Evolutionary conservation across 345 rosid species (phyloP).

Genomic region (Salix suchowensis): DNA sequence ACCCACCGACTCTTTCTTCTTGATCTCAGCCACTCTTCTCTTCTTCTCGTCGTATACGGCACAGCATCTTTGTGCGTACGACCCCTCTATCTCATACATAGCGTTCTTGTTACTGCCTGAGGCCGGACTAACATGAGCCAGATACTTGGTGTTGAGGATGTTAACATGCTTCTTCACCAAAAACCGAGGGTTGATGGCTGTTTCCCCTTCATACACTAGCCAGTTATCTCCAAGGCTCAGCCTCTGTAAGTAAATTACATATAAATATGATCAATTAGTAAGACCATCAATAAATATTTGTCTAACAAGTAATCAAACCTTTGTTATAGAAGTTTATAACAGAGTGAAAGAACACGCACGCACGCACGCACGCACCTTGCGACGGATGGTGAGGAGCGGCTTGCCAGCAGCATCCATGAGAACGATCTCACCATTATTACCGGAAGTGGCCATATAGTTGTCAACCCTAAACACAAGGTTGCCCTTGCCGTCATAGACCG

Average conservation of each 20-base stretch:
- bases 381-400: slow-evolving; percentile 91
- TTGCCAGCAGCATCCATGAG: slow-evolving; percentile 89
- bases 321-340: background rate
- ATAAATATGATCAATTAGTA: background rate
- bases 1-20: slow-evolving; percentile 54
- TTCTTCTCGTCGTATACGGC: slow-evolving; percentile 53
- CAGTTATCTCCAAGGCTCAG: slow-evolving; percentile 69
- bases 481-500: slow-evolving; percentile 72
- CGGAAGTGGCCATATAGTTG: slow-evolving; percentile 55
- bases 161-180: slow-evolving; percentile 50
- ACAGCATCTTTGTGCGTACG: slow-evolving; percentile 62
- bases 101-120: slow-evolving; percentile 2
- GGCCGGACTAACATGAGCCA: slow-evolving; percentile 46
- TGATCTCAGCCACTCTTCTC: slow-evolving; percentile 58
- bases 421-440: slow-evolving; percentile 51
- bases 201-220: slow-evolving; percentile 82
- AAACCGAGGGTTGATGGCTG: slow-evolving; percentile 44
- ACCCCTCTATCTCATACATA: slow-evolving; percentile 79
- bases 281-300: background rate
- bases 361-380: slow-evolving; percentile 36
- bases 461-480: slow-evolving; percentile 79
- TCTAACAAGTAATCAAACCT: background rate
- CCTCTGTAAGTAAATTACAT: slow-evolving; percentile 31
- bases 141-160: slow-evolving; percentile 43
- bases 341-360: too few relatives aligned